Percentiles rank a stretch among this genome's conserved stretches.
Conservation (phyloP, 352 stramenopile genomes). For the Thalassiosira exigua region DNA sequence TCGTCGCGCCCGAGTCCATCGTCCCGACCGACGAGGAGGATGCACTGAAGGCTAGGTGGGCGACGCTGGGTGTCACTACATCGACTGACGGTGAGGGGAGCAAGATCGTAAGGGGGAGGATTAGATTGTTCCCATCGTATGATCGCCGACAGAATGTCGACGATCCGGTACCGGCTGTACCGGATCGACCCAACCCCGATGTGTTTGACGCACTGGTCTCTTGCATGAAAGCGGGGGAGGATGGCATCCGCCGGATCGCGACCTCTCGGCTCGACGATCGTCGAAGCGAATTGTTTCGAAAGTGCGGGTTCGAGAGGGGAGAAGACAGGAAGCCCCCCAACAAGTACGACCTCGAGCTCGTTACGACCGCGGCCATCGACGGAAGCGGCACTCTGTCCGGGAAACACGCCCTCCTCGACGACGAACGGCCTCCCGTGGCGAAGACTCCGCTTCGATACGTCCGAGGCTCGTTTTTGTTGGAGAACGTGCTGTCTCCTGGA, state of each 20-base stretch:
- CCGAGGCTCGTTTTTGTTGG: slow-evolving; percentile 37
- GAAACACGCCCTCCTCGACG: slow-evolving; percentile 6
- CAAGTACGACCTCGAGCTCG: slow-evolving; percentile 39
- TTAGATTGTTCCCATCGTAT: slow-evolving; percentile 33
- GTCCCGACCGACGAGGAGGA: slow-evolving; percentile 10
- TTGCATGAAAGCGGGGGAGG: slow-evolving; percentile 20
- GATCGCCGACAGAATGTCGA: background rate
- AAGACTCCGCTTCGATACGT: slow-evolving; percentile 36
- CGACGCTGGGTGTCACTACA: slow-evolving; percentile 15
- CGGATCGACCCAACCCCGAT: background rate
- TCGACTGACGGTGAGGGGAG: slow-evolving; percentile 9
- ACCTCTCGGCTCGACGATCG: background rate
- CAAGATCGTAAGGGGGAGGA: slow-evolving; percentile 6
- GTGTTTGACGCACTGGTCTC: slow-evolving; percentile 32
- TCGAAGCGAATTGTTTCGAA: slow-evolving; percentile 24
- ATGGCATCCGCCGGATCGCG: slow-evolving; percentile 26
- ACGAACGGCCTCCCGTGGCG: slow-evolving; percentile 7
- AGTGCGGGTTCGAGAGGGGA: slow-evolving; percentile 35
- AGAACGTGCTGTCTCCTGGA: slow-evolving; percentile 38
- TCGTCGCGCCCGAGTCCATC: slow-evolving; percentile 37
- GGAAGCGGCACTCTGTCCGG: background rate
- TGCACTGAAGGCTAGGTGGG: slow-evolving; percentile 27
- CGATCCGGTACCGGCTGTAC: background rate
- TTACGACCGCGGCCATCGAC: slow-evolving; percentile 26
- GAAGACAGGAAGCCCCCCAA: slow-evolving; percentile 41